Conservation (phyloP, 805 yeast species). For the Debaryomyces maramus region DNA sequence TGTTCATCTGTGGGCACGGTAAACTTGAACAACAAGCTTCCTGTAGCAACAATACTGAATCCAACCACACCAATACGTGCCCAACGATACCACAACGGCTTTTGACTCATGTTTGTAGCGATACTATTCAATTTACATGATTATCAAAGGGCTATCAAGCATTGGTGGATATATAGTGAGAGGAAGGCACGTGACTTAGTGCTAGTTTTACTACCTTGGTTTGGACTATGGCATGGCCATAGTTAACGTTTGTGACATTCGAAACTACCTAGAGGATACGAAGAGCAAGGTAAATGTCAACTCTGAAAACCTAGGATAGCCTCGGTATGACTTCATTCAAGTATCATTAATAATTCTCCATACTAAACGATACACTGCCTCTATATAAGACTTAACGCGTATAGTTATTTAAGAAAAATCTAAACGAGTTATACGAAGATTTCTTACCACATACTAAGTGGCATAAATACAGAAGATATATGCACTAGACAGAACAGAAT, state of each 20-base stretch:
- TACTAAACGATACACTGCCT: not conserved
- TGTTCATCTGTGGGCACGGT: conserved; percentile 87
- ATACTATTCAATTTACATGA: not conserved
- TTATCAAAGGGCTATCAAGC: not conserved
- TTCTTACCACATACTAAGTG: too few relatives aligned
- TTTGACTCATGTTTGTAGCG: conserved; percentile 16
- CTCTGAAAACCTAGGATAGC: too few relatives aligned
- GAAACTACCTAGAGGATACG: too few relatives aligned
- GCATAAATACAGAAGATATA: too few relatives aligned
- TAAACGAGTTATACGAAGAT: not conserved
- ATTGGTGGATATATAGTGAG: conserved; percentile 1
- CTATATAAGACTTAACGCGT: not conserved
- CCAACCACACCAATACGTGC: conserved; percentile 58
- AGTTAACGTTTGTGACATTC: too few relatives aligned
- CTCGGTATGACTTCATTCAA: too few relatives aligned
- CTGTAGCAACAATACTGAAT: conserved; percentile 66
- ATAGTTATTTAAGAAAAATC: not conserved
- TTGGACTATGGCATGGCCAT: too few relatives aligned
- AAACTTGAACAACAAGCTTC: conserved; percentile 68
- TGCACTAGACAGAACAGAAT: too few relatives aligned
- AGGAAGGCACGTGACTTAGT: not conserved
- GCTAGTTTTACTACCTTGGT: not conserved
- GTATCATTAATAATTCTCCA: not conserved
- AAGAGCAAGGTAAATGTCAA: too few relatives aligned
- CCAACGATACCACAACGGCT: conserved; percentile 60